Evolutionary conservation across 345 rosid species (phyloP), one percentile per base, ranked within the genome.

Genomic region (Kandelia obovata): DNA sequence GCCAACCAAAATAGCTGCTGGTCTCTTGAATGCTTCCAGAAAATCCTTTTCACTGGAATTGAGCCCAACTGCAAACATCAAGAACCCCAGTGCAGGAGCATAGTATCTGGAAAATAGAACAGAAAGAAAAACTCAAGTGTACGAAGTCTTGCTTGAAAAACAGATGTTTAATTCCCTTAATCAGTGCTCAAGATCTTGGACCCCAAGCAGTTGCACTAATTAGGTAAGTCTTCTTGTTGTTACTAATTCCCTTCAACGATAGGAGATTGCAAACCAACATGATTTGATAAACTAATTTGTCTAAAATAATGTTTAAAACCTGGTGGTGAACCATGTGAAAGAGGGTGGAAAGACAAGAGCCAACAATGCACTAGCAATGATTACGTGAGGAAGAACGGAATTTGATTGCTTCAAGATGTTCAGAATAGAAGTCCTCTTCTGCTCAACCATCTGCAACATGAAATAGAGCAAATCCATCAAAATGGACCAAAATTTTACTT

Each of bases 31-130:
- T 39, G 97, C 92, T 76, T 89, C 92, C 21, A 92, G 73, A 78
- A 94, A 94, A 75, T 94, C 99, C 72, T 85, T 87, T 82, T 87
- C 97, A 10, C 87, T 83, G 67, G 97, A 91, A 77, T 89, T 94
- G 71, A 92, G 85, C 57, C 99, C 97, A 57, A 94, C 97, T 11
- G 99, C 97, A 83, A 94, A 94, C 97, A 94, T 94, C 89, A 92
- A 76, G 83, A 91, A 92, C 21, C 99, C 99, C 66, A 94, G 80
- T 21, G 97, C 98, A 4, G 97, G 96, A 16, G 92, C 97, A 52
- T 91, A 94, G 81, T 89, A 94, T 92, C 98, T 94, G 74, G 70
- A 71, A 68, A 64, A 26, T 35, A 72, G 68, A 51, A n/a, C 5
- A 60, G 39, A 53, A 61, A 17, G 43, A 55, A 61, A n/a, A 16